phyloP scores from a whole-genome alignment of 139 green algal genomes.

The Chlamydomonas schloesseri region DNA sequence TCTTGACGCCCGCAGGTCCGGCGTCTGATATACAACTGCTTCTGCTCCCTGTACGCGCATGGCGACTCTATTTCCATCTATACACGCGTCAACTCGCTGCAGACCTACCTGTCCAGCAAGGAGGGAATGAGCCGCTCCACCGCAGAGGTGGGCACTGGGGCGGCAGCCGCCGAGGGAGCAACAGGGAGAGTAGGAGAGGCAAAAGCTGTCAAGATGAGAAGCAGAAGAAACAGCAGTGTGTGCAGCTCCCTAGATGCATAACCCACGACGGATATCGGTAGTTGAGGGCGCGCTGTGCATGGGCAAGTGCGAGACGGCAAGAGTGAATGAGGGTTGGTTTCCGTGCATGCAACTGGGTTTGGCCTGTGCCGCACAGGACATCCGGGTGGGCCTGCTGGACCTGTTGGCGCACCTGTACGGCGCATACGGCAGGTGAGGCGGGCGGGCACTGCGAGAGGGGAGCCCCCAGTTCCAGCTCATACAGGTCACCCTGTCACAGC shows the following conservation, averaged over 20 bases:
- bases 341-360: no score
- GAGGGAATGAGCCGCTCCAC: slow-evolving; percentile 53
- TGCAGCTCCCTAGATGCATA: no score
- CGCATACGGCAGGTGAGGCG: slow-evolving; percentile 59
- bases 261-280: no score
- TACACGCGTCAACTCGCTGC: slow-evolving; percentile 72
- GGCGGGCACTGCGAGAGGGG: slow-evolving; percentile 19
- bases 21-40: slow-evolving; percentile 69
- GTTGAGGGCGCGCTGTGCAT: no score
- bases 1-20: slow-evolving; percentile 68
- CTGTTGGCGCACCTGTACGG: slow-evolving; percentile 67
- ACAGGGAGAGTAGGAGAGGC: no score
- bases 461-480: no score
- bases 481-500: no score
- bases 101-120: slow-evolving; percentile 73
- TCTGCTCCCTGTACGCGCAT: slow-evolving; percentile 73
- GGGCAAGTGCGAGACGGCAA: no score
- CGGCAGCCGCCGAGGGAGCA: no score
- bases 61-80: slow-evolving; percentile 84
- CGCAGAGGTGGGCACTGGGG: slow-evolving; percentile 25
- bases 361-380: slow-evolving; percentile 43
- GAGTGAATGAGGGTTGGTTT: no score
- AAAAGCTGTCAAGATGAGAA: not conserved
- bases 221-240: no score
- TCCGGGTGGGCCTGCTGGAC: slow-evolving; percentile 73